A percentile compares a stretch with the other conserved stretches of the same genome.
Conservation (phyloP, 108 stramenopile genomes). For the Skeletonema menzelii region DNA sequence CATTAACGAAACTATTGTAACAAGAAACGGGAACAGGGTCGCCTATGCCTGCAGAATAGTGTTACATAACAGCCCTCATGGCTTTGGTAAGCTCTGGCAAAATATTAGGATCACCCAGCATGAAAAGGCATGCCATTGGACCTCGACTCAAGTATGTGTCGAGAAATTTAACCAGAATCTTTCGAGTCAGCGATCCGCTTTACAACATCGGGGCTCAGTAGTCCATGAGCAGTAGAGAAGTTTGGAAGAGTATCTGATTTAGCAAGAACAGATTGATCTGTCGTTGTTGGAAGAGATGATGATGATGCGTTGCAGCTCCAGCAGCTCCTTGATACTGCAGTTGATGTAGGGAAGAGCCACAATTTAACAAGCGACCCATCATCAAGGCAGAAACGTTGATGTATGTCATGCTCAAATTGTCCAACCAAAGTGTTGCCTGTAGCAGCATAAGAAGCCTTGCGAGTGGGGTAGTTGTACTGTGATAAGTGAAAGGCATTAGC, state of each 20-base stretch:
- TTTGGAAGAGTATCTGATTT: slow-evolving; percentile 51
- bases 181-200: slow-evolving; percentile 46
- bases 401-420: not conserved
- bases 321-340: not conserved
- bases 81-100: slow-evolving; percentile 65
- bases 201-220: slow-evolving; percentile 65
- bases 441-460: not conserved
- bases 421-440: not conserved
- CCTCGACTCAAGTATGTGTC: slow-evolving; percentile 48
- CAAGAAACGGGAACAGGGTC: not conserved
- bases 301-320: not conserved
- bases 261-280: slow-evolving; percentile 36
- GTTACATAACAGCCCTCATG: slow-evolving; percentile 54
- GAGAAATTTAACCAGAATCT: slow-evolving; percentile 36
- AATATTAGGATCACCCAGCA: slow-evolving; percentile 63
- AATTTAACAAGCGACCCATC: not conserved
- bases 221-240: slow-evolving; percentile 62
- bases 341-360: not conserved
- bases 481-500: not conserved
- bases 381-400: not conserved
- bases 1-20: not conserved
- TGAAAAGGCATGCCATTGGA: slow-evolving; percentile 66
- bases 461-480: not conserved
- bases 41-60: not conserved
- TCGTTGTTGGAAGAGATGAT: not conserved